Percentiles rank a stretch among this genome's conserved stretches.
phyloP scores from a whole-genome alignment of 129 eudicot species.

The Pseudognaphalium luteoalbum region DNA sequence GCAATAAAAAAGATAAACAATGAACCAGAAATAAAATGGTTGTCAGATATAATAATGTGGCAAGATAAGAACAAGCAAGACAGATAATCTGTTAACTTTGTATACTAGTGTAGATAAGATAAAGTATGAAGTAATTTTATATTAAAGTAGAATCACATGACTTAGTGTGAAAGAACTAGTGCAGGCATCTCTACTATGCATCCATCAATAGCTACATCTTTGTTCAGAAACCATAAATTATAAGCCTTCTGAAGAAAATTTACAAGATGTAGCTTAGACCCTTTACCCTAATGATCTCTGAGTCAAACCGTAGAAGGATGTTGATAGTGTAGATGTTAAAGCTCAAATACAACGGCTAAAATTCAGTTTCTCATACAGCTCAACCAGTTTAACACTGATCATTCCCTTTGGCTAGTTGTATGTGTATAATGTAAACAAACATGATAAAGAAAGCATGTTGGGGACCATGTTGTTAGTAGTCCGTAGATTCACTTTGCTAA shows the following conservation, averaged over 20 bases:
- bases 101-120: constrained; percentile 1
- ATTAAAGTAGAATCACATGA: neutral
- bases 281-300: neutral
- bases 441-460: too few species aligned
- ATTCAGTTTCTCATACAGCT: neutral
- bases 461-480: neutral
- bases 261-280: neutral
- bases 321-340: neutral
- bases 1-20: constrained; percentile 9
- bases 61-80: constrained; percentile 10
- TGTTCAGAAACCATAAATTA: neutral
- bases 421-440: neutral
- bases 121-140: neutral
- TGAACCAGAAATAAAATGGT: neutral
- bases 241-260: neutral
- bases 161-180: neutral
- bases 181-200: neutral
- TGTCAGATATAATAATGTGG: neutral
- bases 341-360: neutral
- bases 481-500: neutral
- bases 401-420: neutral
- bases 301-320: neutral
- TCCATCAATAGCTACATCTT: neutral
- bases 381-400: constrained; percentile 3
- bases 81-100: neutral